Evolutionary conservation across 306 rosid species (phyloP).

Genomic region (Malus orientalis): DNA sequence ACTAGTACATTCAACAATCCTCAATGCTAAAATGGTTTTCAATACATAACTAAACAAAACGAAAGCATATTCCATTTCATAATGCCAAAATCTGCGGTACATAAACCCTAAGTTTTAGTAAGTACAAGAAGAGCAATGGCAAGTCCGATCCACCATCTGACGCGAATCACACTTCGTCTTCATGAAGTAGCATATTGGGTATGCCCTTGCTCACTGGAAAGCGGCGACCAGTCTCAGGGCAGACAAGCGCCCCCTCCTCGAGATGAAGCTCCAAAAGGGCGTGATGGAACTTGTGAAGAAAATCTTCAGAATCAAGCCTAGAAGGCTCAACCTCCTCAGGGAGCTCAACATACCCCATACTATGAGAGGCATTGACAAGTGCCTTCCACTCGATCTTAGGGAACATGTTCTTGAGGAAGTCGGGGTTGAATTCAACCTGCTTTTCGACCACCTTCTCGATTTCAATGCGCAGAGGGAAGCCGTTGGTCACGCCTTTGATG

Average conservation of each 20-base stretch:
- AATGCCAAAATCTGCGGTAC: background rate
- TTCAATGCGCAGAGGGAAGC: conserved; percentile 72
- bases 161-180: conserved; percentile 71
- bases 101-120: background rate
- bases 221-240: conserved; percentile 73
- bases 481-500: conserved; percentile 74
- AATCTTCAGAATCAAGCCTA: conserved; percentile 64
- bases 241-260: conserved; percentile 78
- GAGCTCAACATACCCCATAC: conserved; percentile 67
- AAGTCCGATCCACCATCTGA: background rate
- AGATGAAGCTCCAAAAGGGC: conserved; percentile 89
- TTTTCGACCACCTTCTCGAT: conserved; percentile 62
- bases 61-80: background rate
- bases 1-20: background rate
- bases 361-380: conserved; percentile 43
- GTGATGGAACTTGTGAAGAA: conserved; percentile 69
- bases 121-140: background rate
- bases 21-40: background rate
- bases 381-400: conserved; percentile 80
- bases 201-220: conserved; percentile 76
- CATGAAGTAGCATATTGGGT: conserved; percentile 93
- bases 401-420: conserved; percentile 65
- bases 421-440: conserved; percentile 54
- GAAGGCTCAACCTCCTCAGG: conserved; percentile 68
- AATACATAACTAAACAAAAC: background rate